phyloP scores from a whole-genome alignment of 345 rosid species.

The Physaria fendleri region DNA sequence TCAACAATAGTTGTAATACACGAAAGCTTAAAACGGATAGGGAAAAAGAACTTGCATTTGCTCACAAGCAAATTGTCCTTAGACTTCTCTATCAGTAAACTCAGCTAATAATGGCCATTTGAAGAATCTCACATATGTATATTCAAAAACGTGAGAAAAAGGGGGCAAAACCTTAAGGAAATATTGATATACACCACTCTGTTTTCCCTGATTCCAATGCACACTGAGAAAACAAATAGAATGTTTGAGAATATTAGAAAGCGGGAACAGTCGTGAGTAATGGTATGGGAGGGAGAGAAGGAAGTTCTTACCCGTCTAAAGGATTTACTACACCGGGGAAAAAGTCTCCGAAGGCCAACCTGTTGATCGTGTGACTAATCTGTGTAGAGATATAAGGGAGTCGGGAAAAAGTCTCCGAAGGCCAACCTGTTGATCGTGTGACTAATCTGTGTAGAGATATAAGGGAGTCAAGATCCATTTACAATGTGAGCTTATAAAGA shows the following conservation, averaged over 20 bases:
- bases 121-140: too few relatives aligned
- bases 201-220: conserved; percentile 66
- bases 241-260: background rate
- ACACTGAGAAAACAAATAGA: conserved; percentile 39
- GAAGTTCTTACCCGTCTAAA: conserved; percentile 55
- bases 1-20: too few relatives aligned
- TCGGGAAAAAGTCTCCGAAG: conserved; percentile 83
- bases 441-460: conserved; percentile 47
- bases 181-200: conserved; percentile 85
- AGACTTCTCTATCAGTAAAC: too few relatives aligned
- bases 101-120: too few relatives aligned
- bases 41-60: too few relatives aligned
- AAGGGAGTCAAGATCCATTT: background rate
- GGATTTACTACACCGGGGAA: conserved; percentile 86
- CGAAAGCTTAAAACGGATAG: too few relatives aligned
- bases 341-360: too few relatives aligned
- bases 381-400: too few relatives aligned
- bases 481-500: background rate
- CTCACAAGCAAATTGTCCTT: too few relatives aligned
- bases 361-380: too few relatives aligned
- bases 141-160: background rate
- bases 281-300: conserved; percentile 10
- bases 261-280: background rate
- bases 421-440: conserved; percentile 68
- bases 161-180: conserved; percentile 61